Evolutionary conservation across 768 basidiomycete genomes (phyloP).

Genomic region (Hortiboletus flavorubellus): DNA sequence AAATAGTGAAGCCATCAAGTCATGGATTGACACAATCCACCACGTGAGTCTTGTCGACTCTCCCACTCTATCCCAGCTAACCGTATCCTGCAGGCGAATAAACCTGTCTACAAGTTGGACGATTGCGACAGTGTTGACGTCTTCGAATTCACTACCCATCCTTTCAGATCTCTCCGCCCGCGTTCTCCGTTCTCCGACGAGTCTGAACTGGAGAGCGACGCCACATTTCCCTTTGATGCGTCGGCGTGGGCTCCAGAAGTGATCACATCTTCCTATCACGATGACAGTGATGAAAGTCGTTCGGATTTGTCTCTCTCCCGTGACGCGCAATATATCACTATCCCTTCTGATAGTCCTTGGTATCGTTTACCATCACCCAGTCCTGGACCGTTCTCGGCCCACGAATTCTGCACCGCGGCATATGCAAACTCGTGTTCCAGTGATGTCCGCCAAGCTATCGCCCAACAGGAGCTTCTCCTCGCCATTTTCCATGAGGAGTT

Average conservation of each 20-base stretch:
- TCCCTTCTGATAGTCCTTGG: constrained; percentile 39
- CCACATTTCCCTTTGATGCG: constrained; percentile 14
- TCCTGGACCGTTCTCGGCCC: constrained; percentile 22
- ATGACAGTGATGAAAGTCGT: constrained; percentile 21
- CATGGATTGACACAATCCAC: constrained; percentile 27
- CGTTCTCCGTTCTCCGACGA: constrained; percentile 25
- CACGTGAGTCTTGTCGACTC: constrained; percentile 14
- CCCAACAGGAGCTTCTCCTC: constrained; percentile 33
- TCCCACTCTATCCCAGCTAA: neutral
- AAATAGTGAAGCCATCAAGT: constrained; percentile 21
- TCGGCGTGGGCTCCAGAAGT: constrained; percentile 21
- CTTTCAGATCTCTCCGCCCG: constrained; percentile 11
- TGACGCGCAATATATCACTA: constrained; percentile 39
- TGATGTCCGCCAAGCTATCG: constrained; percentile 32
- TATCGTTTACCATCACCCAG: constrained; percentile 31
- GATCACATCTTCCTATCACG: constrained; percentile 11
- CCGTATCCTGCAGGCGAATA: constrained; percentile 12
- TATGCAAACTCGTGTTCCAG: constrained; percentile 29
- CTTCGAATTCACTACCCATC: constrained; percentile 19
- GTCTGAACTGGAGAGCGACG: constrained; percentile 18
- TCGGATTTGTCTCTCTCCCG: constrained; percentile 20
- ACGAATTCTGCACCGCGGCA: constrained; percentile 16
- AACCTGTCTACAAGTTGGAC: constrained; percentile 1
- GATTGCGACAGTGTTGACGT: neutral
- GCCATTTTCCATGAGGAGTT: constrained; percentile 32